Evolutionary conservation across 179 eudicot genomes (phyloP).

Genomic region (Silene noctiflora): DNA sequence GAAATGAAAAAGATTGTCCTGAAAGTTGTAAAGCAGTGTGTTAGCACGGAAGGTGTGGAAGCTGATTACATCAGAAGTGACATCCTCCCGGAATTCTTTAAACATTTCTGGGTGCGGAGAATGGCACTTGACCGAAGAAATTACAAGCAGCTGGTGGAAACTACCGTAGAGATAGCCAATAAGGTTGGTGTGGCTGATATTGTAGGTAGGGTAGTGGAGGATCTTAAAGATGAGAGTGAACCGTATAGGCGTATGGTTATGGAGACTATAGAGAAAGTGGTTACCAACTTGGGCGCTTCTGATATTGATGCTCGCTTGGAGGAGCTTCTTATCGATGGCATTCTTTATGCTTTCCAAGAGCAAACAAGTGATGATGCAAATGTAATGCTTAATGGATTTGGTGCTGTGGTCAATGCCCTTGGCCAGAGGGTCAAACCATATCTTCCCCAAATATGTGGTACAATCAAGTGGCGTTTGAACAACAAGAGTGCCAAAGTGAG

Average conservation of each 20-base stretch:
- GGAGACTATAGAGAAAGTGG: constrained; percentile 96
- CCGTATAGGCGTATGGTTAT: constrained; percentile 97
- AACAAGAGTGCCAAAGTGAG: constrained; percentile 96
- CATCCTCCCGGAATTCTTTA: constrained; percentile 83
- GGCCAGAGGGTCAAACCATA: constrained; percentile 94
- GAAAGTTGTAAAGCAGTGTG: constrained; percentile 96
- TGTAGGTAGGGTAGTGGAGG: constrained; percentile 86
- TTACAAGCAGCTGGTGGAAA: constrained; percentile 85
- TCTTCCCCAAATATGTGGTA: constrained; percentile 96
- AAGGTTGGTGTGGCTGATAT: constrained; percentile 95
- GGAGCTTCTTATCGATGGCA: constrained; percentile 91
- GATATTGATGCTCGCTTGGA: constrained; percentile 87
- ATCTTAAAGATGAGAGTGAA: constrained; percentile 94
- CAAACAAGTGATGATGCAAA: constrained; percentile 96
- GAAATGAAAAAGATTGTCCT: constrained; percentile 95
- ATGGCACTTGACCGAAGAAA: constrained; percentile 95
- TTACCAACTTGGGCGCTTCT: constrained; percentile 81
- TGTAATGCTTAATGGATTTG: constrained; percentile 95
- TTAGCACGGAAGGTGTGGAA: constrained; percentile 93
- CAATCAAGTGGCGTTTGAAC: constrained; percentile 88
- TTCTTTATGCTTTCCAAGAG: constrained; percentile 90
- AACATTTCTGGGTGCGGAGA: constrained; percentile 88
- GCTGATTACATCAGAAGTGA: constrained; percentile 78
- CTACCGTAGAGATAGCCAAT: constrained; percentile 91
- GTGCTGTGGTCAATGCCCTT: constrained; percentile 87